Evolutionary conservation across 148 eudicot species (phyloP).

Genomic region (Silene latifolia): DNA sequence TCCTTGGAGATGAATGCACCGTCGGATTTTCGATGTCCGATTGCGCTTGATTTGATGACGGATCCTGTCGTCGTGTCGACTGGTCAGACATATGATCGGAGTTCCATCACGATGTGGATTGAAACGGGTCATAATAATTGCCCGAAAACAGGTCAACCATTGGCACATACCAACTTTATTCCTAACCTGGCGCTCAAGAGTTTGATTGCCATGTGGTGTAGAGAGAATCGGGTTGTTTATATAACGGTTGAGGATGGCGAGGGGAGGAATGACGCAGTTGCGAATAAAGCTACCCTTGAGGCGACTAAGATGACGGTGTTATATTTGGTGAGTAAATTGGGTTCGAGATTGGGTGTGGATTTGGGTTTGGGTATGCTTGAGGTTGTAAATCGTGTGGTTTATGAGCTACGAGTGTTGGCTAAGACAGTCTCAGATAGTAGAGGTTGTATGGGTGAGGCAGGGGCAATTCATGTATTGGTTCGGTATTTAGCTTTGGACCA

Average conservation of each 20-base stretch:
- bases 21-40: constrained; percentile 39
- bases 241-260: constrained; percentile 39
- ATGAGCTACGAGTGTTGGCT: constrained; percentile 80
- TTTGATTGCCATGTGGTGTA: constrained; percentile 84
- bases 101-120: constrained; percentile 60
- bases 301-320: constrained; percentile 85
- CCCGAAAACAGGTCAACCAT: constrained; percentile 75
- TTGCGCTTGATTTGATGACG: constrained; percentile 56
- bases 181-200: constrained; percentile 65
- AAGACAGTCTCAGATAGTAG: constrained; percentile 79
- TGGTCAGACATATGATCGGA: constrained; percentile 88
- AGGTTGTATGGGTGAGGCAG: constrained; percentile 69
- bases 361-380: constrained; percentile 28
- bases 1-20: constrained; percentile 51
- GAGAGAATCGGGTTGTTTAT: constrained; percentile 63
- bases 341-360: constrained; percentile 14
- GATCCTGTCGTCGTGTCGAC: constrained; percentile 90
- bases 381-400: constrained; percentile 43
- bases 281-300: constrained; percentile 67
- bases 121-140: constrained; percentile 86
- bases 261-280: constrained; percentile 25
- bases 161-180: constrained; percentile 52
- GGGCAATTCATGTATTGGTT: constrained; percentile 54
- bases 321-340: constrained; percentile 51
- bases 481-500: constrained; percentile 44